phyloP scores from a whole-genome alignment of 1,139 yeast species.

The Suhomyces chickasaworum region DNA sequence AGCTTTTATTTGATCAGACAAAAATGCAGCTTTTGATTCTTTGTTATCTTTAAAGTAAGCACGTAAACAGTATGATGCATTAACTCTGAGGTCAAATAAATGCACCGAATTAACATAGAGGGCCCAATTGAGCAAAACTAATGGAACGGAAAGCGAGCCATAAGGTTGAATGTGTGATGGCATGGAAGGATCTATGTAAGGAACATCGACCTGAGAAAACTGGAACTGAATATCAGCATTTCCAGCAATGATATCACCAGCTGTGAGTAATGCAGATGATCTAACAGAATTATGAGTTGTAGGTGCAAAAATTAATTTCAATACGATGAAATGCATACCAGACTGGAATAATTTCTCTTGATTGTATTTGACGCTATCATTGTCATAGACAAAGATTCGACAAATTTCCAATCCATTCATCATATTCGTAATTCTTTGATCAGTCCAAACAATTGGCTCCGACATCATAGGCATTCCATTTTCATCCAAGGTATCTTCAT shows the following conservation, averaged over 20 bases:
- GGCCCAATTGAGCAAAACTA: slow-evolving; percentile 82
- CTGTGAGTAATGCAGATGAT: slow-evolving; percentile 66
- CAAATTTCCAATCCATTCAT: slow-evolving; percentile 71
- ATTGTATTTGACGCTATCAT: slow-evolving; percentile 60
- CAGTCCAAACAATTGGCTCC: slow-evolving; percentile 64
- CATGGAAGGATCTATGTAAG: slow-evolving; percentile 82
- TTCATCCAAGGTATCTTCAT: slow-evolving; percentile 11
- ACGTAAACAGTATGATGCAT: slow-evolving; percentile 64
- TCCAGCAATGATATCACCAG: slow-evolving; percentile 73
- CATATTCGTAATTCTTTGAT: slow-evolving; percentile 69
- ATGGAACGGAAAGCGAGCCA: slow-evolving; percentile 62
- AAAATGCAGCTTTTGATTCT: slow-evolving; percentile 61
- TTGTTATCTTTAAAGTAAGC: slow-evolving; percentile 69
- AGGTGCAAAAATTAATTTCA: slow-evolving; percentile 70
- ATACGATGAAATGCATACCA: slow-evolving; percentile 64
- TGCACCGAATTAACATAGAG: slow-evolving; percentile 79
- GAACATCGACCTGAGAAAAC: slow-evolving; percentile 84
- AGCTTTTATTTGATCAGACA: slow-evolving; percentile 62
- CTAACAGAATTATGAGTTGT: slow-evolving; percentile 64
- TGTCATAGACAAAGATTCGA: slow-evolving; percentile 74
- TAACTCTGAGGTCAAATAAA: slow-evolving; percentile 75
- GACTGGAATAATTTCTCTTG: slow-evolving; percentile 64
- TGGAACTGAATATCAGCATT: slow-evolving; percentile 65
- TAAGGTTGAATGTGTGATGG: slow-evolving; percentile 48
- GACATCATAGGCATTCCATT: slow-evolving; percentile 6